Conservation (phyloP, 2,329 filamentous ascomycete species). For the Hymenoscyphus occultus region DNA sequence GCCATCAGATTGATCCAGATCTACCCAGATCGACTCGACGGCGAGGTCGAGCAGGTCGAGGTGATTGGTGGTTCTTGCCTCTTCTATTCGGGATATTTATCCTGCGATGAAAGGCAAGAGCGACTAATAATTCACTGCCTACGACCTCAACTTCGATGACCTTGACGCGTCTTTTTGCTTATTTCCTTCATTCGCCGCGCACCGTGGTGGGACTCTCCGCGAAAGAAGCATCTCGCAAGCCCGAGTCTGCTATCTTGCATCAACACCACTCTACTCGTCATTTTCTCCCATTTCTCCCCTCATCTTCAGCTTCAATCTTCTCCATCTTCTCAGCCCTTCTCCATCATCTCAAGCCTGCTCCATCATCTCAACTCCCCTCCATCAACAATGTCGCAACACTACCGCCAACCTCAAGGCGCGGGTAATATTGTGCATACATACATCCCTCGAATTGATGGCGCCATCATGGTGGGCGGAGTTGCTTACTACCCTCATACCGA, state of each 20-base stretch:
- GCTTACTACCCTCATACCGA: conserved; percentile 18
- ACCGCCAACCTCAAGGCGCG: conserved; percentile 28
- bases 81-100: background rate
- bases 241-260: background rate
- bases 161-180: background rate
- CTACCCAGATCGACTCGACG: background rate
- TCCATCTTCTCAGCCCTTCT: background rate
- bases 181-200: background rate
- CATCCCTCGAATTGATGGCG: conserved; percentile 43
- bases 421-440: conserved; percentile 56
- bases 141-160: background rate
- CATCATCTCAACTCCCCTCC: conserved; percentile 34
- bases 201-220: no score
- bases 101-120: background rate
- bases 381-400: conserved; percentile 58
- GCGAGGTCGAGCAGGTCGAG: background rate
- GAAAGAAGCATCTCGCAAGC: background rate
- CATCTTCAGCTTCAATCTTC: conserved; percentile 22
- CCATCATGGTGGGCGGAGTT: conserved; percentile 25
- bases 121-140: background rate
- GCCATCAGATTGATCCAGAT: no score
- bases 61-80: background rate
- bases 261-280: background rate
- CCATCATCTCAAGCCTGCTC: background rate
- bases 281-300: background rate